These are phyloP conservation scores for Letharia lupina DNA, from an alignment of 495 filamentous ascomycete species.

Conservation along the genomic window DNA sequence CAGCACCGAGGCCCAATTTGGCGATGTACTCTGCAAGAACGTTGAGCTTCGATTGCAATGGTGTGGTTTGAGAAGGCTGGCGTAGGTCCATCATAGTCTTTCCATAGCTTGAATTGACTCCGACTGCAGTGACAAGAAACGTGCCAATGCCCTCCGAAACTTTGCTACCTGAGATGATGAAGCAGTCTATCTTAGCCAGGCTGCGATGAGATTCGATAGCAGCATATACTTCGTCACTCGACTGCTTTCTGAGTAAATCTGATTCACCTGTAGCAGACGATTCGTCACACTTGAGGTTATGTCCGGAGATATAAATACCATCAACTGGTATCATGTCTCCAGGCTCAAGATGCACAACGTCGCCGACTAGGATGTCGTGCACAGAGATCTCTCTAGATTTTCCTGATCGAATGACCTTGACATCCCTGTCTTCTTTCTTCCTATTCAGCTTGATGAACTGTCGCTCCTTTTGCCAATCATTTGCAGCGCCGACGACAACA, in stretches of 20 bases:
- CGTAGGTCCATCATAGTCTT: conserved; percentile 91
- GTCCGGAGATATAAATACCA: conserved; percentile 64
- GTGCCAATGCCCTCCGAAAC: conserved; percentile 86
- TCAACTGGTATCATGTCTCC: conserved; percentile 82
- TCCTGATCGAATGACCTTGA: conserved; percentile 72
- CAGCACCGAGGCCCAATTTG: conserved; percentile 78
- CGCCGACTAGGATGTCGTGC: conserved; percentile 73
- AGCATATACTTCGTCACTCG: conserved; percentile 68
- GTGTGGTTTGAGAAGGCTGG: conserved; percentile 84
- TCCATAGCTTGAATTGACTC: conserved; percentile 80
- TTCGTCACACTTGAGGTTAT: conserved; percentile 73
- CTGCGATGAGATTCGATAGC: conserved; percentile 69
- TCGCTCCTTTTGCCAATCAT: conserved; percentile 68
- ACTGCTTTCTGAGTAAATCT: conserved; percentile 64
- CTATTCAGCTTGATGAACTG: conserved; percentile 62
- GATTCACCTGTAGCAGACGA: conserved; percentile 81
- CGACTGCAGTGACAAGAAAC: conserved; percentile 79
- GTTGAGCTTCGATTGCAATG: conserved; percentile 89
- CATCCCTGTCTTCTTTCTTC: conserved; percentile 60
- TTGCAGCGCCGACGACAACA: conserved; percentile 57
- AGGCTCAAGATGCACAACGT: conserved; percentile 76
- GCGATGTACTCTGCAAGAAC: conserved; percentile 87
- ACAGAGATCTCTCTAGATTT: conserved; percentile 69
- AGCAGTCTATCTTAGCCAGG: conserved; percentile 81
- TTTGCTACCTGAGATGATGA: conserved; percentile 87